phyloP scores from a whole-genome alignment of 768 basidiomycete genomes.

The Suillus placidus region DNA sequence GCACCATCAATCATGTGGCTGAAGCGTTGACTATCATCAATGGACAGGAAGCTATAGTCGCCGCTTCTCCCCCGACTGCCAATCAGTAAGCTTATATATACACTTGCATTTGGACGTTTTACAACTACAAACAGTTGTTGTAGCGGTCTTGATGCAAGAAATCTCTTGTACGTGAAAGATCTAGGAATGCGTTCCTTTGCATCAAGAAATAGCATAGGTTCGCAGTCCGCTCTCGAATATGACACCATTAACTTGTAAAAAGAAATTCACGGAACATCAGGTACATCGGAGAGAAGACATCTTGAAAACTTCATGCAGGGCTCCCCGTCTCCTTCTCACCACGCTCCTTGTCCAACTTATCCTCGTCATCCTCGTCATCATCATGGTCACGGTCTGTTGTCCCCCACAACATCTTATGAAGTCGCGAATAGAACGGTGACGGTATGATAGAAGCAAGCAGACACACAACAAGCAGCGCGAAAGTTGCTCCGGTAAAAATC shows the following conservation, averaged over 20 bases:
- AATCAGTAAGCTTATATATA: not conserved
- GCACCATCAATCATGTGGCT: not conserved
- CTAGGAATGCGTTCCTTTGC: not conserved
- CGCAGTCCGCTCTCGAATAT: not conserved
- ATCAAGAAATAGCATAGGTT: not conserved
- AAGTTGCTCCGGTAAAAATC: not conserved
- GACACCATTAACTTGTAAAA: not conserved
- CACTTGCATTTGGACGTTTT: not conserved
- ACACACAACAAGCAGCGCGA: not conserved
- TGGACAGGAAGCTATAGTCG: not conserved
- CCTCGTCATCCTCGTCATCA: not conserved
- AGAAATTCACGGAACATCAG: not conserved
- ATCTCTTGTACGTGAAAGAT: not conserved
- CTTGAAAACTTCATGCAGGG: not conserved
- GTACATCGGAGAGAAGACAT: not conserved
- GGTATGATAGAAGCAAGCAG: not conserved
- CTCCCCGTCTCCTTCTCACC: not conserved
- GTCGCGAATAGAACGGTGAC: not conserved
- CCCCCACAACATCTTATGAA: not conserved
- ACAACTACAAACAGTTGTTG: not conserved
- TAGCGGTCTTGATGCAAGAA: not conserved
- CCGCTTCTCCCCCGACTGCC: not conserved
- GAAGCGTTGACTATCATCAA: not conserved
- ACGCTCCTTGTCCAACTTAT: not conserved
- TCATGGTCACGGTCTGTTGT: not conserved